A percentile compares a stretch with the other conserved stretches of the same genome.
Conservation (phyloP, 768 basidiomycete species). For the Termitomyces sp. region DNA sequence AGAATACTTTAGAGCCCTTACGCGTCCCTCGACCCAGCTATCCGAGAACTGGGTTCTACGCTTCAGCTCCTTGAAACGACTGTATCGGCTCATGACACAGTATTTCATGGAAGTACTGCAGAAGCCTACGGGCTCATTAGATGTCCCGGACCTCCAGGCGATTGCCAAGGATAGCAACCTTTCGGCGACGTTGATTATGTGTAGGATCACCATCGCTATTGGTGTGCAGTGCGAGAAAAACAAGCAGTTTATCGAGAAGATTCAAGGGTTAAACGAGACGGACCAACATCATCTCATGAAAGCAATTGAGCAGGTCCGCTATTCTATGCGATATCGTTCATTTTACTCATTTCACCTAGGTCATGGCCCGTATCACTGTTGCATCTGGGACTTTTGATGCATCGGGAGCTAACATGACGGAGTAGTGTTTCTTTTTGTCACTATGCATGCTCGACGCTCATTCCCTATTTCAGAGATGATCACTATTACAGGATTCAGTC, state of each 20-base stretch:
- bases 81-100: conserved; percentile 86
- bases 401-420: conserved; percentile 70
- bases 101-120: conserved; percentile 84
- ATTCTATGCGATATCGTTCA: not conserved
- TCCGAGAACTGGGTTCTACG: conserved; percentile 90
- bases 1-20: conserved; percentile 69
- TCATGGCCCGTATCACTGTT: conserved; percentile 71
- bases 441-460: conserved; percentile 6
- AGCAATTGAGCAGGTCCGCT: conserved; percentile 83
- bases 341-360: conserved; percentile 34
- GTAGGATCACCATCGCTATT: conserved; percentile 79
- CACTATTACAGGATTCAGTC: conserved; percentile 86
- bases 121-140: conserved; percentile 71
- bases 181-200: conserved; percentile 66
- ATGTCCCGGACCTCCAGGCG: conserved; percentile 85
- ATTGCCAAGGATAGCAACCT: conserved; percentile 76
- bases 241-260: conserved; percentile 84
- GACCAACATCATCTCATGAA: conserved; percentile 91
- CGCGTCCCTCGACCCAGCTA: conserved; percentile 54
- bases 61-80: conserved; percentile 76
- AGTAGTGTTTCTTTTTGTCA: conserved; percentile 39
- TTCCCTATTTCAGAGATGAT: conserved; percentile 60
- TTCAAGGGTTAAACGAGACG: conserved; percentile 76
- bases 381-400: conserved; percentile 42
- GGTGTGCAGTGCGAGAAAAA: conserved; percentile 89